Evolutionary conservation across 768 basidiomycete species (phyloP).

Genomic region (Cystofilobasidium macerans): DNA sequence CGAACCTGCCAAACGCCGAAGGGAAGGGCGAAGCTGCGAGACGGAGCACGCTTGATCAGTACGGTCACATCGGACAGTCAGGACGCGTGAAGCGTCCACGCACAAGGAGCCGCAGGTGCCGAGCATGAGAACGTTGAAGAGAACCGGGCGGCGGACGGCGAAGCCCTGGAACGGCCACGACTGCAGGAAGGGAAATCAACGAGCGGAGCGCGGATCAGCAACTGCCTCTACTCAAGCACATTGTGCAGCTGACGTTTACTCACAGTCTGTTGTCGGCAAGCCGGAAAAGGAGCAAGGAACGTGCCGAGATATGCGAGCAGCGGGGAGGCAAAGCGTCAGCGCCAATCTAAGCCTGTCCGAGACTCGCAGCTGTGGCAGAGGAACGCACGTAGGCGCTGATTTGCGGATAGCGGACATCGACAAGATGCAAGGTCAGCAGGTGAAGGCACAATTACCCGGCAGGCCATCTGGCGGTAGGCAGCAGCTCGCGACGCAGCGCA

Average conservation of each 20-base stretch:
- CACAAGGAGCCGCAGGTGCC: not conserved
- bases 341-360: not conserved
- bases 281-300: too few relatives aligned
- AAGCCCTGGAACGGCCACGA: not conserved
- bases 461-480: too few relatives aligned
- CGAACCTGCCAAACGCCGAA: constrained; percentile 5
- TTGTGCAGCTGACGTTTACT: too few relatives aligned
- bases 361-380: not conserved
- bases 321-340: not conserved
- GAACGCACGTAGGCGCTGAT: not conserved
- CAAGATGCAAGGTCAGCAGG: not conserved
- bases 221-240: not conserved
- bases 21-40: not conserved
- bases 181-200: not conserved
- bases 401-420: not conserved
- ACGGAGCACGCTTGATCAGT: not conserved
- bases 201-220: not conserved
- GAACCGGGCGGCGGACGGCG: not conserved
- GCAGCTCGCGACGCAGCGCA: not conserved
- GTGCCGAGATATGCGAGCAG: too few relatives aligned
- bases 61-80: not conserved
- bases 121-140: not conserved
- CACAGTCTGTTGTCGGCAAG: too few relatives aligned
- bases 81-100: not conserved
- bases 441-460: too few relatives aligned